Evolutionary conservation across 805 yeast species (phyloP).

Genomic region (Wickerhamiella occidentalis): DNA sequence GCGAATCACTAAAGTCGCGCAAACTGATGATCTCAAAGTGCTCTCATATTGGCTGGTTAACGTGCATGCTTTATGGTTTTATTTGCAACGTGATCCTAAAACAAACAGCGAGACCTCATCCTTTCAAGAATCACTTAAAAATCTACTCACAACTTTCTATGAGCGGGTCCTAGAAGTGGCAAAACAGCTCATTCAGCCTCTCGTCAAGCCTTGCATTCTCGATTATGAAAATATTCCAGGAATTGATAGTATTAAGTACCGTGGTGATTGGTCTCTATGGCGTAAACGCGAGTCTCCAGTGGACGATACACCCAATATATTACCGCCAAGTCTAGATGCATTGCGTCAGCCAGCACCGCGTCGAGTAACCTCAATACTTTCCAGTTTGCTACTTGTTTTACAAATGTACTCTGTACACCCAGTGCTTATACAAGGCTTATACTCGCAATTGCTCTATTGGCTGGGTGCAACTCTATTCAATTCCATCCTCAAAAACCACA

Average conservation of each 20-base stretch:
- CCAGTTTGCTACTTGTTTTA: constrained; percentile 76
- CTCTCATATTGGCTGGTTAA: constrained; percentile 81
- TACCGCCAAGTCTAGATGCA: constrained; percentile 64
- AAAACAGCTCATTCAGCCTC: constrained; percentile 16
- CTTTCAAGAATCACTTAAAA: constrained; percentile 14
- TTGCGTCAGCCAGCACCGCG: constrained; percentile 86
- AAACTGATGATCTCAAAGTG: constrained; percentile 31
- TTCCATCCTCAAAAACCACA: constrained; percentile 51
- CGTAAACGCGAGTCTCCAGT: constrained; percentile 33
- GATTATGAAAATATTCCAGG: constrained; percentile 78
- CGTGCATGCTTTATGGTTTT: constrained; percentile 63
- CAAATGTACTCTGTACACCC: constrained; percentile 73
- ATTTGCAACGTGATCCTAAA: constrained; percentile 53
- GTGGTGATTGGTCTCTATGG: constrained; percentile 57
- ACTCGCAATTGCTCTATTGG: constrained; percentile 70
- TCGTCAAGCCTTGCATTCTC: constrained; percentile 28
- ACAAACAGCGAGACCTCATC: constrained; percentile 24
- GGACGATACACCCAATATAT: constrained; percentile 44
- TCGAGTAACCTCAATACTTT: constrained; percentile 69
- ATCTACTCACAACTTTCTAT: constrained; percentile 13
- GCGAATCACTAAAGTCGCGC: constrained; percentile 27
- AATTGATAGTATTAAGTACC: constrained; percentile 60
- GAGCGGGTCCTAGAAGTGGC: constrained; percentile 12
- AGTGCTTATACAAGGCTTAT: constrained; percentile 61
- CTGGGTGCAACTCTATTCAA: constrained; percentile 63